Evolutionary conservation across 495 filamentous ascomycete species (phyloP), one percentile per base, ranked within the genome.

Genomic region (Hypoxylon perforatum): DNA sequence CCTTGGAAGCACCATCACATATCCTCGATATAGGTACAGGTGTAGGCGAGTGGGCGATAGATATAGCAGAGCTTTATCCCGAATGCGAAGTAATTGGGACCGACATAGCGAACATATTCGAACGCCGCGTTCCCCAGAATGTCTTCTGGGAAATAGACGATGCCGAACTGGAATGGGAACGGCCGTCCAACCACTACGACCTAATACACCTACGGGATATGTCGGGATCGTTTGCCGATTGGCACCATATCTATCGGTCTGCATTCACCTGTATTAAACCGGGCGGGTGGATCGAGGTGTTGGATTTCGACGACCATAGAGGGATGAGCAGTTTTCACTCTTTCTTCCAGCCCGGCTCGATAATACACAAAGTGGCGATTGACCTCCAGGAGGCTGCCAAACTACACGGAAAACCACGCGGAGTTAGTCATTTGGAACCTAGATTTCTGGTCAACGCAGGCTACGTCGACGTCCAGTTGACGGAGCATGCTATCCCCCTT

Each of bases 31-130:
- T 91, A 28, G 90, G 89, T 28, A 90, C 88, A 0, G 90, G 87
- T 5, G 84, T 86, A 6, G 89, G 89, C 15, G 89, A 91, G 62
- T 92, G 89, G 90, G 89, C 88, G n/a, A 88, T 90, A 53, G 87
- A 85, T 36, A 88, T 91, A 80, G 89, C 84, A 18, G 85, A 90
- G 69, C 73, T 77, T 49, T 88, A 85, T 63, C 88, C 89, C 12
- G 73, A 84, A 7, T 84, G 85, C 61, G 83, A 87, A 63, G 84
- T 92, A 5, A 87, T 87, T 35, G 90, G 89, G 17, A 89, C 87
- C 25, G 90, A 91, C 59, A 89, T 91, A 30, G 83, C 84, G n/a
- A 79, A 82, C 57, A 84, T 86, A 50, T 88, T 76, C 70, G 81
- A 75, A 53, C 84, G 72, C 22, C 80, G 75, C 56, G 84, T 77